Base-by-base conservation (phyloP, 2,329 filamentous ascomycete genomes). In the Aspergillus eucalypticola region DNA sequence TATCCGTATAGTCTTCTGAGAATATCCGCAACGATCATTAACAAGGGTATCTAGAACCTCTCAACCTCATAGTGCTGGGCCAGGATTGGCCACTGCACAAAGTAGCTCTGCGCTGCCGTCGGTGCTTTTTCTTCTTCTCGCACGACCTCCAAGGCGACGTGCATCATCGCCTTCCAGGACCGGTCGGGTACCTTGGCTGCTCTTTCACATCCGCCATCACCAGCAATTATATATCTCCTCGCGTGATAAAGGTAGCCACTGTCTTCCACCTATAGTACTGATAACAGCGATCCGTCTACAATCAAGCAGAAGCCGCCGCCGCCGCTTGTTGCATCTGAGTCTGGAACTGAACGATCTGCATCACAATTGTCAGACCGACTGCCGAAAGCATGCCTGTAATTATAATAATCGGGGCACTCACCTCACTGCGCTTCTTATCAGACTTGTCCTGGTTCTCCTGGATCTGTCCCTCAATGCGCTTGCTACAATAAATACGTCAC, bases 381-480 rank as follows among this genome's bases (percentile, higher is more conserved):
- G 3, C 42, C 17, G 27, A 39, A 17, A 41, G 5, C 38, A 42
- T 17, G 23, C 5, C 13, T 13, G 3, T 8, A 8, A 27, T 17
- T 21, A 21, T 15, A 13, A 7, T 4, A 5, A 23, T 13, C 17
- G 11, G 4, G 2, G 5, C n/a, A 52, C 80, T 70, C 74, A 89
- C 86, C 79, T 90, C 85, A 65, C 83, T 79, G 72, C 88, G 88
- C 72, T 87, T 85, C 62, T 81, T 82, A 69, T 91, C 87, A 61
- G 84, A 85, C 75, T 86, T 85, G 25, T 85, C 83, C 68, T 90
- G 84, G 53, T 87, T 82, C 23, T 84, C 84, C 64, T 83, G 79
- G 65, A 91, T 89, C 69, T 88, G 85, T 50, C 79, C 81, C 71
- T 91, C 89, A 53, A 90, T 84, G 25, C 88, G 82, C 71, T 86